A percentile compares a stretch with the other conserved stretches of the same genome.
Evolutionary conservation across 441 rosid genomes (phyloP).

Genomic region (Raphanus hybrid): DNA sequence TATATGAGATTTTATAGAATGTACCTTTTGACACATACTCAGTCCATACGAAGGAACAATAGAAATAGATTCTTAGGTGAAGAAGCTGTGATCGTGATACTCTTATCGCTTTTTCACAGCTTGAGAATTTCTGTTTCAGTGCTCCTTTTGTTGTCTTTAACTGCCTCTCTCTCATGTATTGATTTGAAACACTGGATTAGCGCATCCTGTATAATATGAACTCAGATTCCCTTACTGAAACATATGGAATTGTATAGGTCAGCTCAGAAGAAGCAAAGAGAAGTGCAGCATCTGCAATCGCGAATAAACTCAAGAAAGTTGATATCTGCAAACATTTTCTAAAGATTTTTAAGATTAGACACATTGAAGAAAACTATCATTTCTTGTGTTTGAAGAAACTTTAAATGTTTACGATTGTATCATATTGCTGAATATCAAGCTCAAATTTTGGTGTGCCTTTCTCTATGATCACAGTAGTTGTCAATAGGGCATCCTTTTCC

Average conservation of each 20-base stretch:
- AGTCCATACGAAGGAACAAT: not conserved
- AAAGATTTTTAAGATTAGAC: no score
- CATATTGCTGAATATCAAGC: no score
- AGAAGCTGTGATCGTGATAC: not conserved
- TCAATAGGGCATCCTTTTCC: no score
- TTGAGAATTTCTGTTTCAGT: not conserved
- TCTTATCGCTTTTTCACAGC: not conserved
- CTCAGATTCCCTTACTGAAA: not conserved
- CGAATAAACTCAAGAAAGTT: no score
- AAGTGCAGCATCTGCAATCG: not conserved
- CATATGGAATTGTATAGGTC: not conserved
- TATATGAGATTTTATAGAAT: conserved; percentile 1
- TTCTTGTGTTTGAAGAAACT: no score
- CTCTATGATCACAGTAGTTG: no score
- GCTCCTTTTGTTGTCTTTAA: no score
- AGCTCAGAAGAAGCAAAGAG: not conserved
- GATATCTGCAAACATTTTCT: not conserved
- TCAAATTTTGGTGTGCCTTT: no score
- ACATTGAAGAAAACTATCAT: no score
- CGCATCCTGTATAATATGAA: not conserved
- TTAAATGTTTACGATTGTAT: no score
- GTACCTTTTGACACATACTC: conserved; percentile 93
- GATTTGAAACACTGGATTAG: not conserved
- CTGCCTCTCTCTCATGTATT: not conserved
- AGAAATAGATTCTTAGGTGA: not conserved